A percentile compares a stretch with the other conserved stretches of the same genome.
These are phyloP conservation scores for Tricholoma sp. DNA, from an alignment of 768 basidiomycete species.

Conservation along the genomic window DNA sequence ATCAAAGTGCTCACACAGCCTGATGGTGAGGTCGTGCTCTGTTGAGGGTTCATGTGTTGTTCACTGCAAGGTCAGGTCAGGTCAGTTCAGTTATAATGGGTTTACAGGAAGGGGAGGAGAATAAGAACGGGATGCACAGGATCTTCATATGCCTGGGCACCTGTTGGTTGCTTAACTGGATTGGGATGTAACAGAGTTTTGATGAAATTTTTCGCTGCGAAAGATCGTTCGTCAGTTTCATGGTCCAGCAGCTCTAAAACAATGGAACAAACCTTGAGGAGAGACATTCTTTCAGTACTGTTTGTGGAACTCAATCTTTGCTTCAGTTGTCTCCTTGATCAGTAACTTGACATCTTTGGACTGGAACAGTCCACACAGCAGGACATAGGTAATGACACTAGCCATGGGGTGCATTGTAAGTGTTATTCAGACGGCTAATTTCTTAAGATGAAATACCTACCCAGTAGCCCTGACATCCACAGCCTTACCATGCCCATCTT, in stretches of 20 bases:
- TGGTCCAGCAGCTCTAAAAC: background rate
- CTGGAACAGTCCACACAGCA: conserved; percentile 93
- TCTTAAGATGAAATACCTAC: conserved; percentile 34
- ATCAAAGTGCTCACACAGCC: conserved; percentile 80
- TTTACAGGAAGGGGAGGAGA: background rate
- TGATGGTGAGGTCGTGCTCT: conserved; percentile 68
- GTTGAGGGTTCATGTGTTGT: conserved; percentile 59
- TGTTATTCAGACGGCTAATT: background rate
- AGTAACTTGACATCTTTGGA: conserved; percentile 74
- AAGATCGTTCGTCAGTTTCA: background rate
- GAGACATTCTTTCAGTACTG: conserved; percentile 93
- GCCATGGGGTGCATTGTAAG: background rate
- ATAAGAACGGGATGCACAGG: conserved; percentile 38
- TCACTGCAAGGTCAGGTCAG: conserved; percentile 45
- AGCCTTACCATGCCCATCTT: conserved; percentile 82
- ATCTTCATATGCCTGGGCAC: conserved; percentile 62
- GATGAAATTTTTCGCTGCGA: conserved; percentile 81
- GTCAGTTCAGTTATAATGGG: background rate
- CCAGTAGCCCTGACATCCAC: conserved; percentile 95
- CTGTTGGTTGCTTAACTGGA: conserved; percentile 66
- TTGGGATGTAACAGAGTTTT: conserved; percentile 63
- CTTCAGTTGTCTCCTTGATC: too few species aligned
- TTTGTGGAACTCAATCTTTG: conserved; percentile 89
- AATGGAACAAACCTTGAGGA: conserved; percentile 46
- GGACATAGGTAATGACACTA: conserved; percentile 94